phyloP scores from a whole-genome alignment of 129 eudicot genomes.

The Flaveria trinervia region DNA sequence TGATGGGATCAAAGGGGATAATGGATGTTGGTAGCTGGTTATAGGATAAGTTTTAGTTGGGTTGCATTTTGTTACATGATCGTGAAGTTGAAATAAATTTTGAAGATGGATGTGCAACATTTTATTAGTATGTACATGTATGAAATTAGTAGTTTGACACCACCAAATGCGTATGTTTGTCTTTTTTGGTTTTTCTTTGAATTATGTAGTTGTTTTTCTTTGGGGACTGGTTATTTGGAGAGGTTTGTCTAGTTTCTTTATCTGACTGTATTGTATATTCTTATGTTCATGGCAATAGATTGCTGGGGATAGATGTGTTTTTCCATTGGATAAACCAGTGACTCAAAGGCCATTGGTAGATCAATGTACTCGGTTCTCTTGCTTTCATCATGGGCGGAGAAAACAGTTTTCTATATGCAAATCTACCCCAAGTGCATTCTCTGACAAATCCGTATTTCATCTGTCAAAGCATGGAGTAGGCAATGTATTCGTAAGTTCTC shows the following conservation, averaged over 20 bases:
- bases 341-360: constrained; percentile 36
- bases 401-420: constrained; percentile 41
- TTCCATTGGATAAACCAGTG: constrained; percentile 40
- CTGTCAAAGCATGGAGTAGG: constrained; percentile 47
- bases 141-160: neutral
- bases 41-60: neutral
- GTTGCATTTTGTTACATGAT: constrained; percentile 4
- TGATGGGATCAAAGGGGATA: constrained; percentile 7
- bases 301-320: constrained; percentile 45
- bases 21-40: constrained; percentile 18
- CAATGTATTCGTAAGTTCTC: constrained; percentile 52
- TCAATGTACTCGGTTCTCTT: constrained; percentile 50
- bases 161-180: neutral
- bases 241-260: neutral
- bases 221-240: neutral
- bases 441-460: constrained; percentile 65
- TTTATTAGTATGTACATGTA: neutral
- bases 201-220: neutral
- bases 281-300: constrained; percentile 35
- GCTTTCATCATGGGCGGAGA: constrained; percentile 60
- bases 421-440: constrained; percentile 50
- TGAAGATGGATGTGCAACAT: neutral
- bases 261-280: constrained; percentile 5
- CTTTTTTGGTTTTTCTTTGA: neutral
- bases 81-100: constrained; percentile 8